phyloP scores from a whole-genome alignment of 2,329 filamentous ascomycete species.

The Cladophialophora psammophila region DNA sequence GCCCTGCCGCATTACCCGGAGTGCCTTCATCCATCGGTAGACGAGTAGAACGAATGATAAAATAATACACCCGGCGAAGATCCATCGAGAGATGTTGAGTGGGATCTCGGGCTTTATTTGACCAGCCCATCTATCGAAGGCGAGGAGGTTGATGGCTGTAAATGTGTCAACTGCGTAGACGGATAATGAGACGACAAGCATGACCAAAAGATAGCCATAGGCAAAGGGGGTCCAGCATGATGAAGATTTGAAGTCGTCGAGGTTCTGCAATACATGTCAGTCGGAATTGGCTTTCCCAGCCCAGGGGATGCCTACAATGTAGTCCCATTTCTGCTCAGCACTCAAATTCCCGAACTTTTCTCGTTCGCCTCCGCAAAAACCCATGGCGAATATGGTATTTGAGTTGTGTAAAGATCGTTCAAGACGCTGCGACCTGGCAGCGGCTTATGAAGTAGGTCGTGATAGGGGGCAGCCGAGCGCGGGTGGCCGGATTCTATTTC shows the following conservation, averaged over 20 bases:
- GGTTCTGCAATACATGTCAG: conserved; percentile 51
- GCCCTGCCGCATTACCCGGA: conserved; percentile 80
- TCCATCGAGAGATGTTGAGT: conserved; percentile 85
- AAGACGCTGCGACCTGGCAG: conserved; percentile 37
- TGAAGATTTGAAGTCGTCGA: conserved; percentile 80
- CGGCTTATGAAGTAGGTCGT: conserved; percentile 20
- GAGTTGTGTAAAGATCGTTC: conserved; percentile 18
- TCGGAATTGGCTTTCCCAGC: conserved; percentile 24
- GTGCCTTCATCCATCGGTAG: conserved; percentile 80
- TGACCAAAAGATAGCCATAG: conserved; percentile 84
- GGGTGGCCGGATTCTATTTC: conserved; percentile 19
- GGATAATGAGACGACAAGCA: conserved; percentile 77
- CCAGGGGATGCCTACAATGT: conserved; percentile 69
- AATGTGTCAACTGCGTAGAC: conserved; percentile 93
- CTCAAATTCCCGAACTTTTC: conserved; percentile 70
- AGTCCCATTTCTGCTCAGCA: conserved; percentile 93
- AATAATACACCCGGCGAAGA: conserved; percentile 92
- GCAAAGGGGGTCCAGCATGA: conserved; percentile 80
- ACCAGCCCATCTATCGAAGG: conserved; percentile 87
- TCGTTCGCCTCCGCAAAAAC: conserved; percentile 66
- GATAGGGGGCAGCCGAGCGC: conserved; percentile 22
- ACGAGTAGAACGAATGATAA: conserved; percentile 82
- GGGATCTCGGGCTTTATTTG: conserved; percentile 80
- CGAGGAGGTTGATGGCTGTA: conserved; percentile 88
- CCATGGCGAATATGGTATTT: conserved; percentile 61